Percentiles rank a stretch among this genome's conserved stretches.
phyloP scores from a whole-genome alignment of 768 basidiomycete genomes.

The Boletus patriciae region DNA sequence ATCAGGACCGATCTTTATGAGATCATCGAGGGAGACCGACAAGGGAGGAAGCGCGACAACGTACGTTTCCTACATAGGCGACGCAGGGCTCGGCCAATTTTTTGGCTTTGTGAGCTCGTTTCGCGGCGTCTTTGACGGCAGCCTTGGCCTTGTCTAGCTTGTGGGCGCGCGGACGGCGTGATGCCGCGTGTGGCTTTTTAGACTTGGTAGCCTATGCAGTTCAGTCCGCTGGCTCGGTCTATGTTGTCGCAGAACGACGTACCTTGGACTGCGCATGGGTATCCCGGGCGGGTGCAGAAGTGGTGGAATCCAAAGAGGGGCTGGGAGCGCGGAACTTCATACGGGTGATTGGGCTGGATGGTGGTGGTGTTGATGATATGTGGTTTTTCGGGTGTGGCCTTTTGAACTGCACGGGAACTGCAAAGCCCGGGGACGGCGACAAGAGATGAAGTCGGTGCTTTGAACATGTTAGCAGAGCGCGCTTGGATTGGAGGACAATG shows the following conservation, averaged over 20 bases:
- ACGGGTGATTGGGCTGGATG: not conserved
- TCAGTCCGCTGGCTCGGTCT: not conserved
- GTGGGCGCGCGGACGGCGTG: slow-evolving; percentile 11
- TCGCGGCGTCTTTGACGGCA: slow-evolving; percentile 19
- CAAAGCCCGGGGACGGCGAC: not conserved
- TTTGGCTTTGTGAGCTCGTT: slow-evolving; percentile 12
- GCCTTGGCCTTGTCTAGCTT: slow-evolving; percentile 17
- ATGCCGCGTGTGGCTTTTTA: slow-evolving; percentile 4
- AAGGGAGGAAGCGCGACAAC: slow-evolving; percentile 21
- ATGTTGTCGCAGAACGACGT: not conserved
- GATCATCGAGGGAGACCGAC: slow-evolving; percentile 2
- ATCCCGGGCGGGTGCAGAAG: not conserved
- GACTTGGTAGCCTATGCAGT: slow-evolving; percentile 1
- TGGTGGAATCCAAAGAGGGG: slow-evolving; percentile 10
- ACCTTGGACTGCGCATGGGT: slow-evolving; percentile 6
- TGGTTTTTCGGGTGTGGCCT: not conserved
- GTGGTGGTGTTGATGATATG: not conserved
- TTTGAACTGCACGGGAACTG: slow-evolving; percentile 18
- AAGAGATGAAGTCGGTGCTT: slow-evolving; percentile 5
- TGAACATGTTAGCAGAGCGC: slow-evolving; percentile 10
- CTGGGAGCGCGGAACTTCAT: slow-evolving; percentile 26
- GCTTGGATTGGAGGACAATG: slow-evolving; percentile 25
- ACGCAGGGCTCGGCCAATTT: slow-evolving; percentile 26
- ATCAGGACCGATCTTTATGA: slow-evolving; percentile 34
- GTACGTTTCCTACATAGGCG: slow-evolving; percentile 65